phyloP scores from a whole-genome alignment of 148 eudicot species.

The Arbutus unedo region DNA sequence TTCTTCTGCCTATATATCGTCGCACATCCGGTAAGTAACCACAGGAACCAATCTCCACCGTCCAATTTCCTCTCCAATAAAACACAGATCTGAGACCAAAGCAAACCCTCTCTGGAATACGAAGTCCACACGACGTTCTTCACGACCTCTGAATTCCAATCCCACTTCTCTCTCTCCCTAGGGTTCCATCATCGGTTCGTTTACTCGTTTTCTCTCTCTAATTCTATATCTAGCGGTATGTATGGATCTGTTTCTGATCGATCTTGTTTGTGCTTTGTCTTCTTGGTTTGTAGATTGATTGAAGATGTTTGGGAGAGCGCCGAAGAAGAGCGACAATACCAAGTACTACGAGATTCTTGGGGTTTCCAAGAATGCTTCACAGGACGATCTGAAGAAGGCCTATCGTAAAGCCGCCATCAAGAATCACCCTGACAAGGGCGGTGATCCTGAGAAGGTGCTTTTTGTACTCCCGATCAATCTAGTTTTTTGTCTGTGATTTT shows the following conservation, averaged over 20 bases:
- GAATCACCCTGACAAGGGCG: conserved; percentile 55
- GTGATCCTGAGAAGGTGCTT: conserved; percentile 52
- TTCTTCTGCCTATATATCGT: background rate
- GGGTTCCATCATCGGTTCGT: conserved; percentile 14
- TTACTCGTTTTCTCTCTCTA: background rate
- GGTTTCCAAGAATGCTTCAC: conserved; percentile 40
- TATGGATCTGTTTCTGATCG: background rate
- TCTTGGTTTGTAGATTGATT: conserved; percentile 16
- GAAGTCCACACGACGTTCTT: background rate
- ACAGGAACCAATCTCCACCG: conserved; percentile 6
- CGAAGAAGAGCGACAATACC: conserved; percentile 44
- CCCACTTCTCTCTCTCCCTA: background rate
- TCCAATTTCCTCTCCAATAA: background rate
- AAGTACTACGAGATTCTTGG: conserved; percentile 51
- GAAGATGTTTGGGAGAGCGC: conserved; percentile 52
- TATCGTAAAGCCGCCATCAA: conserved; percentile 51
- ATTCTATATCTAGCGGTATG: background rate
- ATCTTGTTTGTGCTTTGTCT: background rate
- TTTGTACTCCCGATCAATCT: background rate
- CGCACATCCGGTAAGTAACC: background rate
- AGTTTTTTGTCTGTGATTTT: background rate
- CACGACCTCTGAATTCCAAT: background rate
- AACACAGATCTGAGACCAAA: background rate
- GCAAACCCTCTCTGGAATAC: background rate
- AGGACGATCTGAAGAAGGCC: conserved; percentile 53